Percentiles rank a stretch among this genome's conserved stretches.
Conservation (phyloP, 192 early-diverging fungal species). For the Linnemannia schmuckeri region DNA sequence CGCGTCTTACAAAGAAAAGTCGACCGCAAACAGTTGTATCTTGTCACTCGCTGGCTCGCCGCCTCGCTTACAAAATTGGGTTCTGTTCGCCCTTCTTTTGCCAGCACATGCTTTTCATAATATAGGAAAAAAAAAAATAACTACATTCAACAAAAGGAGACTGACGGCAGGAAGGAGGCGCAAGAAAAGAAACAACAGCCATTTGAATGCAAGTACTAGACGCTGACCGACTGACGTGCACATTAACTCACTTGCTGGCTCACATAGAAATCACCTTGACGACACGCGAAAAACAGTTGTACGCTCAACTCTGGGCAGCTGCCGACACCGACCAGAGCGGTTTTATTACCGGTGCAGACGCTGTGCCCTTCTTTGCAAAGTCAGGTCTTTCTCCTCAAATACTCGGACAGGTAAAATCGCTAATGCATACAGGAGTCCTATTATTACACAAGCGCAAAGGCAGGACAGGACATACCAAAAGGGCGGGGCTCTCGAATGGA, state of each 20-base stretch:
- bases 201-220: background rate
- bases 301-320: constrained; percentile 70
- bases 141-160: too few relatives aligned
- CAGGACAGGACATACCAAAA: too few relatives aligned
- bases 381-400: constrained; percentile 73
- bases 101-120: too few relatives aligned
- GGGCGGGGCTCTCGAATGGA: too few relatives aligned
- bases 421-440: background rate
- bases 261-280: constrained; percentile 63
- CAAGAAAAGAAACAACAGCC: too few relatives aligned
- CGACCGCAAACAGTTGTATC: background rate
- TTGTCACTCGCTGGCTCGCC: background rate
- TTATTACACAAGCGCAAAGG: background rate
- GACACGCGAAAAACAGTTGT: constrained; percentile 71
- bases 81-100: too few relatives aligned
- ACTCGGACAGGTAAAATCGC: constrained; percentile 67
- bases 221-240: background rate
- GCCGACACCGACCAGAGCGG: constrained; percentile 75
- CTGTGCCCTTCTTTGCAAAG: constrained; percentile 80
- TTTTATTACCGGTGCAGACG: constrained; percentile 74
- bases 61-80: too few relatives aligned
- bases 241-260: background rate
- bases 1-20: background rate
- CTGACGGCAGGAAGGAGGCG: too few relatives aligned
- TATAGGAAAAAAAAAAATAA: too few relatives aligned